phyloP scores from a whole-genome alignment of 768 basidiomycete genomes.

The Boletus subcaerulescens region DNA sequence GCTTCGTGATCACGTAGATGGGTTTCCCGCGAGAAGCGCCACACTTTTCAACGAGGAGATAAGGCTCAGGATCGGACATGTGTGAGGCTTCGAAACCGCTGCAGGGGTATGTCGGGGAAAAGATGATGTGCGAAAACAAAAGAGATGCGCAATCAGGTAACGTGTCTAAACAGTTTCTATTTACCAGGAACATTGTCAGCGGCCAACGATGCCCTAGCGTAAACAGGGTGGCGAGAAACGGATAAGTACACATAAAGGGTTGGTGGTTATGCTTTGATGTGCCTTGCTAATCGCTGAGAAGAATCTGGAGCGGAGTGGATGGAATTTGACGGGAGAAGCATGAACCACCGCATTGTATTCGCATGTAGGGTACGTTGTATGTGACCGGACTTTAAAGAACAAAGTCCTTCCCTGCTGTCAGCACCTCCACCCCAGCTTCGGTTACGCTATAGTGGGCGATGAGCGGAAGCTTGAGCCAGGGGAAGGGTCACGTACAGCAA shows the following conservation, averaged over 20 bases:
- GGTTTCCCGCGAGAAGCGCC: conserved; percentile 40
- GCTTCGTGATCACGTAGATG: conserved; percentile 43
- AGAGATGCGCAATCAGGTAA: conserved; percentile 22
- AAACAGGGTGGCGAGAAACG: conserved; percentile 23
- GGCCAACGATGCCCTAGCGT: conserved; percentile 25
- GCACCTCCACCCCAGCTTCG: conserved; percentile 83
- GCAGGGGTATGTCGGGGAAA: conserved; percentile 9
- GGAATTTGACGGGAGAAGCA: conserved; percentile 16
- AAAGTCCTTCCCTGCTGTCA: conserved; percentile 57
- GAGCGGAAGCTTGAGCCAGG: conserved; percentile 12
- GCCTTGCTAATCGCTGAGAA: conserved; percentile 21
- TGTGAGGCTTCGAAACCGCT: conserved; percentile 10
- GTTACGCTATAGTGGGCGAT: conserved; percentile 61
- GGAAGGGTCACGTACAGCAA: conserved; percentile 64
- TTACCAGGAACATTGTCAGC: conserved; percentile 29
- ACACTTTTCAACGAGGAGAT: conserved; percentile 41
- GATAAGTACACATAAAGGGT: conserved; percentile 33
- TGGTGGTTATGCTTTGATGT: conserved; percentile 23
- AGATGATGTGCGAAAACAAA: conserved; percentile 26
- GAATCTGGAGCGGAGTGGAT: conserved; percentile 17
- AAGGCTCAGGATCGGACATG: conserved; percentile 32
- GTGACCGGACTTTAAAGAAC: conserved; percentile 19
- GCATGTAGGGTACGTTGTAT: conserved; percentile 22
- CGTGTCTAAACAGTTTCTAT: conserved; percentile 29
- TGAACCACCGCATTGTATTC: conserved; percentile 21